phyloP scores from a whole-genome alignment of 352 stramenopile species.

The Globisporangium perplexum region DNA sequence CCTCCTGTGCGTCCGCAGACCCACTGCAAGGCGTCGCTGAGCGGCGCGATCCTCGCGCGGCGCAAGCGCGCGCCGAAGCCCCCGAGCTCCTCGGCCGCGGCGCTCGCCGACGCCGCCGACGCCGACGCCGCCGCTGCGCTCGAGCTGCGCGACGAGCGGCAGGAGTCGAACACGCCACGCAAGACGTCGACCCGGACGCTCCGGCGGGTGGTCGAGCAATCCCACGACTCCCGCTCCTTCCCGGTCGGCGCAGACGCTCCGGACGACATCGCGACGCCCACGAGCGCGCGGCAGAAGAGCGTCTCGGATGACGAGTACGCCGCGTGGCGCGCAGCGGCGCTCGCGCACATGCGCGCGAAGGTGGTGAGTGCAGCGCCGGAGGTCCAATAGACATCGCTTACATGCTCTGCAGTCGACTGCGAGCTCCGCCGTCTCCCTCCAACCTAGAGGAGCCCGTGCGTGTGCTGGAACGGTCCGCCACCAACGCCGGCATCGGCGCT shows the following conservation, averaged over 20 bases:
- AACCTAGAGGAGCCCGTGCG: slow-evolving; percentile 8
- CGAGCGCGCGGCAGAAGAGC: not conserved
- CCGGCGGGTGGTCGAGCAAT: not conserved
- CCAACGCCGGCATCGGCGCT: slow-evolving; percentile 70
- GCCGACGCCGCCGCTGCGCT: too few species aligned
- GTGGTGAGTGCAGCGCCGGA: too few species aligned
- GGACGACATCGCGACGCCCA: not conserved
- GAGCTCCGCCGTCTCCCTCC: too few species aligned
- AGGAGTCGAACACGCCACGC: not conserved
- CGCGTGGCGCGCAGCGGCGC: not conserved
- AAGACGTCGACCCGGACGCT: not conserved
- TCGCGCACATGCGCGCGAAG: slow-evolving; percentile 3
- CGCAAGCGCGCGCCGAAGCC: slow-evolving; percentile 16
- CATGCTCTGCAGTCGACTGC: too few species aligned
- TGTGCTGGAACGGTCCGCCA: slow-evolving; percentile 64
- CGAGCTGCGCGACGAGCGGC: not conserved
- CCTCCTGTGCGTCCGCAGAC: too few species aligned
- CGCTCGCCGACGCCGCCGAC: slow-evolving; percentile 6
- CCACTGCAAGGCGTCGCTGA: slow-evolving; percentile 38
- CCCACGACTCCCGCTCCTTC: too few species aligned
- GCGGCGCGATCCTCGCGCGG: slow-evolving; percentile 28
- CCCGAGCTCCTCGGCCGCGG: not conserved
- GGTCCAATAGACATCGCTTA: not conserved
- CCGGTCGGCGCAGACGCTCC: not conserved
- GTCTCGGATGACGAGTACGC: slow-evolving; percentile 3